Evolutionary conservation across 1,284 basidiomycete genomes (phyloP).

Genomic region (Cutaneotrichosporon sp.): DNA sequence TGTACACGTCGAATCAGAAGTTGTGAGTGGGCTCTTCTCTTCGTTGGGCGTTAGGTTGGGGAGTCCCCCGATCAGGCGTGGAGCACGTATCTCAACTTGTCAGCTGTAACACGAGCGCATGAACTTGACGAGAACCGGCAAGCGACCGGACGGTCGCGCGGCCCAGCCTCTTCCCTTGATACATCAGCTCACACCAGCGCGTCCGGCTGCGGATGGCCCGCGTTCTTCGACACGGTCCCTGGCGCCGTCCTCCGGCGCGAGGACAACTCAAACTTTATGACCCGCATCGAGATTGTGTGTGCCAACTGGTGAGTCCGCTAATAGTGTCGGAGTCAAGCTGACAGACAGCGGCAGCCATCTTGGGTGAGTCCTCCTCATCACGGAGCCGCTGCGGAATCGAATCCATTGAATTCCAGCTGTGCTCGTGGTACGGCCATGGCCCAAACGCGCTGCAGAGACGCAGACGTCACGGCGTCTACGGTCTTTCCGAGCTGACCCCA

Average conservation of each 20-base stretch:
- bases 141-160: no score
- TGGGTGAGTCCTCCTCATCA: conserved; percentile 53
- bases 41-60: no score
- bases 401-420: no score
- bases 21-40: conserved; percentile 56
- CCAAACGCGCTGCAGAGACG: no score
- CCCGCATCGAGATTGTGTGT: conserved; percentile 51
- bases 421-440: no score
- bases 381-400: neutral
- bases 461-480: no score
- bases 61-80: no score
- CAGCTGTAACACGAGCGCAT: no score
- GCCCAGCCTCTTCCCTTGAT: neutral
- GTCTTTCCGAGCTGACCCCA: conserved; percentile 14
- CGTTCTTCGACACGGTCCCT: conserved; percentile 91
- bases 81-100: no score
- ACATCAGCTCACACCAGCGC: conserved; percentile 52
- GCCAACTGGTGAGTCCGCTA: conserved; percentile 51
- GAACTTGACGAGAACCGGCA: no score
- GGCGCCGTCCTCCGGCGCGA: conserved; percentile 71
- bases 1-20: conserved; percentile 86
- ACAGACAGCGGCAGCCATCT: conserved; percentile 77
- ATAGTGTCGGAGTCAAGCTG: conserved; percentile 10
- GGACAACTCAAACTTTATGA: conserved; percentile 54
- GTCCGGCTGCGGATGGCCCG: conserved; percentile 95